Evolutionary conservation across 2,329 filamentous ascomycete species (phyloP).

Genomic region (Pezicula neosporulosa): DNA sequence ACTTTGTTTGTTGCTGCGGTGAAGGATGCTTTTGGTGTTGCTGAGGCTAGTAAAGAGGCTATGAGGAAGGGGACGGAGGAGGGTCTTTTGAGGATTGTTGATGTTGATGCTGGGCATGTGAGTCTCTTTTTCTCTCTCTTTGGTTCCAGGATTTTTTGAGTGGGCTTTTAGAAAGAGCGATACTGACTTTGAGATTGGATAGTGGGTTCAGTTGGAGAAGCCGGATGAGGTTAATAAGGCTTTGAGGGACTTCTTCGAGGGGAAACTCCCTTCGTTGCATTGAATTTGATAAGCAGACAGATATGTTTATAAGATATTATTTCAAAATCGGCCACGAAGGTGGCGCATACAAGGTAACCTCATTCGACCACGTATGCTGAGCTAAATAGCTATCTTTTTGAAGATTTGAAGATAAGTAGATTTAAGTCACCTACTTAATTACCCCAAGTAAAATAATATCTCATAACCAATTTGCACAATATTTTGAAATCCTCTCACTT

Average conservation of each 20-base stretch:
- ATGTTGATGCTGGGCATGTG: conserved; percentile 9
- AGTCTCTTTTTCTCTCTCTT: neutral
- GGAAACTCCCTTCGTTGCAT: too few species aligned
- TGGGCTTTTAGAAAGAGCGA: neutral
- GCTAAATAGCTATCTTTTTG: too few species aligned
- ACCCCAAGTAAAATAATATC: too few species aligned
- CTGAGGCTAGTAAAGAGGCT: conserved; percentile 1
- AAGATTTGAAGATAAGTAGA: too few species aligned
- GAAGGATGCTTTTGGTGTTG: conserved; percentile 10
- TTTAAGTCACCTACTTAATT: too few species aligned
- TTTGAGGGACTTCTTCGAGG: neutral
- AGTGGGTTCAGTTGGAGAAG: conserved; percentile 22
- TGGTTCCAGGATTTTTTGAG: neutral
- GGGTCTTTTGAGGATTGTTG: conserved; percentile 7
- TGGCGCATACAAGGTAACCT: too few species aligned
- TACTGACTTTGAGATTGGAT: conserved; percentile 2
- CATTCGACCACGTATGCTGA: too few species aligned
- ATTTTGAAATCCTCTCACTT: too few species aligned
- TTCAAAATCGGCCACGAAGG: too few species aligned
- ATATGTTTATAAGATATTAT: too few species aligned
- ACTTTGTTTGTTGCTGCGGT: conserved; percentile 13
- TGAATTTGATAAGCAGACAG: too few species aligned
- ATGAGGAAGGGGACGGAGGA: conserved; percentile 8
- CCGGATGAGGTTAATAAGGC: conserved; percentile 10
- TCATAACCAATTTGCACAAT: too few species aligned